Evolutionary conservation across 805 yeast species (phyloP).

Genomic region (Saturnispora saitoi): DNA sequence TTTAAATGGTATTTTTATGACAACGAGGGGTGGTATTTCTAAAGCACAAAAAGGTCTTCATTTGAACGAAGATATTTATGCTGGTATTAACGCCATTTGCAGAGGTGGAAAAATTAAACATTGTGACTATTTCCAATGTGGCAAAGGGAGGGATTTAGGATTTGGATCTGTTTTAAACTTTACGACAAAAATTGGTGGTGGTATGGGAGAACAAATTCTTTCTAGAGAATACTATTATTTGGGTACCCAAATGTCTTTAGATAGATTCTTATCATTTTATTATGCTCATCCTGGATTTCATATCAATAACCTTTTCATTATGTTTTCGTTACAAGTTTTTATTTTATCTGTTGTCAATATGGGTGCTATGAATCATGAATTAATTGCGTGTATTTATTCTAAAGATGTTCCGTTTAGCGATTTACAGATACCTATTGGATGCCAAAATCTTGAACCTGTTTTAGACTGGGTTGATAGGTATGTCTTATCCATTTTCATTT

Average conservation of each 20-base stretch:
- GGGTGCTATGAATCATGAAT: conserved; percentile 70
- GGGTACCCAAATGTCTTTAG: conserved; percentile 84
- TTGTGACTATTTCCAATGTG: conserved; percentile 93
- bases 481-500: conserved; percentile 83
- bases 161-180: conserved; percentile 87
- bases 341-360: conserved; percentile 71
- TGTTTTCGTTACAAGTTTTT: conserved; percentile 79
- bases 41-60: conserved; percentile 93
- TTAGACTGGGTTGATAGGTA: conserved; percentile 83
- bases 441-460: conserved; percentile 81
- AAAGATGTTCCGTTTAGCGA: conserved; percentile 65
- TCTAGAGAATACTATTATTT: conserved; percentile 87
- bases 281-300: conserved; percentile 98
- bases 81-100: conserved; percentile 84
- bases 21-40: conserved; percentile 91
- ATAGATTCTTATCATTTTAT: conserved; percentile 83
- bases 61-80: conserved; percentile 89
- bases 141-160: conserved; percentile 93
- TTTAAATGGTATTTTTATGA: conserved; percentile 82
- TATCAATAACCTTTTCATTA: conserved; percentile 79
- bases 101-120: conserved; percentile 94
- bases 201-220: conserved; percentile 95
- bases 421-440: conserved; percentile 67
- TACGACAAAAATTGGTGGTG: conserved; percentile 94
- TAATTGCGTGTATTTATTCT: conserved; percentile 59